Evolutionary conservation across 2,329 filamentous ascomycete species (phyloP).

Genomic region (Cercospora zeae-maydis): DNA sequence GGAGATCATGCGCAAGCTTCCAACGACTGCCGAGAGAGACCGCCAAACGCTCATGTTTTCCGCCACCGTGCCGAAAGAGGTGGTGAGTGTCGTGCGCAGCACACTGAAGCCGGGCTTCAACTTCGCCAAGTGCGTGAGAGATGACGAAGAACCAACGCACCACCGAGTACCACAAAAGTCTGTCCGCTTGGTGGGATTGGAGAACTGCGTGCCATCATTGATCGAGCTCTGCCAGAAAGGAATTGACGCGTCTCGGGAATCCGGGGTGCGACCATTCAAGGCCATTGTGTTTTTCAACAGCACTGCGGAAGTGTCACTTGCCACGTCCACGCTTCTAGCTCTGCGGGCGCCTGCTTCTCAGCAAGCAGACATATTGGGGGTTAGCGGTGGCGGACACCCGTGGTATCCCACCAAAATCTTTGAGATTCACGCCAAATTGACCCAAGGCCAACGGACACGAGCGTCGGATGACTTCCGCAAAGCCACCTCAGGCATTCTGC

Average conservation of each 20-base stretch:
- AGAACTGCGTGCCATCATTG: conserved; percentile 72
- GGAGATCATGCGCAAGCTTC: conserved; percentile 53
- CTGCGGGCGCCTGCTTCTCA: neutral
- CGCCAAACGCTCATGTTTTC: conserved; percentile 95
- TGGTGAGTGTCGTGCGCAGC: conserved; percentile 71
- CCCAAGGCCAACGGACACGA: conserved; percentile 64
- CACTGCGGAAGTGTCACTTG: conserved; percentile 67
- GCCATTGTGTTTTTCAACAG: conserved; percentile 91
- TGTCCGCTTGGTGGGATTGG: conserved; percentile 63
- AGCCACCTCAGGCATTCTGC: conserved; percentile 51
- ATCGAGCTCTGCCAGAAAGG: conserved; percentile 64
- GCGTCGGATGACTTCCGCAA: conserved; percentile 69
- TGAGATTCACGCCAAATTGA: conserved; percentile 76
- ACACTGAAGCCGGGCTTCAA: conserved; percentile 82
- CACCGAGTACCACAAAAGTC: conserved; percentile 76
- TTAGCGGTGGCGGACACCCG: conserved; percentile 25
- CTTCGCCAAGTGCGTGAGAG: conserved; percentile 82
- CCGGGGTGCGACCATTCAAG: conserved; percentile 68
- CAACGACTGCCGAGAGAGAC: conserved; percentile 58
- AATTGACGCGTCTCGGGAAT: conserved; percentile 39
- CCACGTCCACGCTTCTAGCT: conserved; percentile 55
- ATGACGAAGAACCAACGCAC: conserved; percentile 81
- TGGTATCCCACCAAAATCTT: conserved; percentile 42
- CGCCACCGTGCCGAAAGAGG: conserved; percentile 81
- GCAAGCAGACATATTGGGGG: conserved; percentile 32